Evolutionary conservation across 441 rosid genomes (phyloP), one percentile per base, ranked within the genome.

Genomic region (Melastoma candidum): DNA sequence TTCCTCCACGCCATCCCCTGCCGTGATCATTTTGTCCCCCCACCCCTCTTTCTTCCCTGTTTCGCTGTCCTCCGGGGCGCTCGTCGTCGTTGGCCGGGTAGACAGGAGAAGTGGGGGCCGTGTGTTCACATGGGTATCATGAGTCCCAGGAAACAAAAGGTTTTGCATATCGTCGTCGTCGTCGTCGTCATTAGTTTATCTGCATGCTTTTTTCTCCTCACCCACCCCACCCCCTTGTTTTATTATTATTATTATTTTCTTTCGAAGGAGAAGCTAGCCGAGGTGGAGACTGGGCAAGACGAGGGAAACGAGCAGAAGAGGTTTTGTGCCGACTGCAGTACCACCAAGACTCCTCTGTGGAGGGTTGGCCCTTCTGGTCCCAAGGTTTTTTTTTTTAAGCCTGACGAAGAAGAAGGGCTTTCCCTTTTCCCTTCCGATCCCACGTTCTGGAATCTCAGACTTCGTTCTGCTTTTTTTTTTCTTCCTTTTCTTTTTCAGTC

Each of bases 281-380:
- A 17, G 8, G 64, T 71, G 78, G 73, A 62, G 65, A 64, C 74
- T 32, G 4, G 3, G 53, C 66, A 65, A 45, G 74, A 26, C 1
- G 48, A 68, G 45, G 47, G 4, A 53, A 63, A 29, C 48, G 80
- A 63, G 71, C 26, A 11, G 44, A 64, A 63, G 50, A 87, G 74
- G 77, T 63, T 41, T 17, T 87, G 95, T 52, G 55, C 72, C 46
- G 87, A 80, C 51, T 92, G 98, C 71, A 82, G 76, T 46, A 82
- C 95, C 54, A 83, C 89, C 5, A 82, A 68, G 68, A 92, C 95
- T 12, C 96, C 98, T 26, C 71, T 85, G 69, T 92, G 96, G 98
- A 77, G 98, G 75, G 78, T 80, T 63, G 98, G 98, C 26, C 98
- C 95, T 44, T 70, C 84, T 59, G 98, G 96, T 8, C 96, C 98